These are phyloP conservation scores for Trypanosomatidae sp. DNA, from an alignment of 208 protist species.

Conservation along the genomic window DNA sequence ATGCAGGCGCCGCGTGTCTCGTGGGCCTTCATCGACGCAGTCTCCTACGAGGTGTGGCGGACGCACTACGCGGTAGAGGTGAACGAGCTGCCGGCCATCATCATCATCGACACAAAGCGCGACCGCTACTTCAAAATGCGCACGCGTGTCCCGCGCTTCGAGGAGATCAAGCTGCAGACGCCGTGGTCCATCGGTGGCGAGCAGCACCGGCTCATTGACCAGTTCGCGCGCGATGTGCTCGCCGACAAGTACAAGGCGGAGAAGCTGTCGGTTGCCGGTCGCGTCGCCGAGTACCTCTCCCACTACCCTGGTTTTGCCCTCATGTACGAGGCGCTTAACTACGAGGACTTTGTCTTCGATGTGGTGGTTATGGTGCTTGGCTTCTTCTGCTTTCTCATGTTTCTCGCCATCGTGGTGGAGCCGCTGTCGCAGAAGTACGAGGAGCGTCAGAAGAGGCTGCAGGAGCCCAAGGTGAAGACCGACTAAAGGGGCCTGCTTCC, in stretches of 20 bases:
- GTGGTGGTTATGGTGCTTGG: conserved; percentile 45
- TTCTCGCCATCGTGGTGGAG: conserved; percentile 56
- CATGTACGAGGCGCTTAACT: conserved; percentile 57
- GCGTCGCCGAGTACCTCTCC: conserved; percentile 57
- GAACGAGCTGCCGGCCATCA: conserved; percentile 62
- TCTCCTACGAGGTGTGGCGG: conserved; percentile 47
- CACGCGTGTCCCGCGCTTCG: conserved; percentile 55
- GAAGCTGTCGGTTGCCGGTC: conserved; percentile 57
- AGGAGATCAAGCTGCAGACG: conserved; percentile 54
- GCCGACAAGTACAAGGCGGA: conserved; percentile 45
- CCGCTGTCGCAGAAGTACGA: conserved; percentile 45
- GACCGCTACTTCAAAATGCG: conserved; percentile 68
- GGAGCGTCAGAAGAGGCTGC: conserved; percentile 28
- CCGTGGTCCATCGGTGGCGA: conserved; percentile 69
- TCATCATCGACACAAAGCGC: conserved; percentile 78
- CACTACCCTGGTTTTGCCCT: conserved; percentile 39
- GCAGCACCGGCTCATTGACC: conserved; percentile 53
- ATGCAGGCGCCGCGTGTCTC: conserved; percentile 34
- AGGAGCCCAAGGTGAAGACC: conserved; percentile 37
- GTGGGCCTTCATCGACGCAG: conserved; percentile 65
- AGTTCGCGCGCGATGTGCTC: conserved; percentile 66
- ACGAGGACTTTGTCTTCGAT: conserved; percentile 78
- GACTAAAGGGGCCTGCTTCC: conserved; percentile 21
- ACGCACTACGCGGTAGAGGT: conserved; percentile 53
- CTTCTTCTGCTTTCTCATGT: conserved; percentile 66